Evolutionary conservation across 129 eudicot genomes (phyloP), one percentile per base, ranked within the genome.

Genomic region (Centrapalus pauciflorus): DNA sequence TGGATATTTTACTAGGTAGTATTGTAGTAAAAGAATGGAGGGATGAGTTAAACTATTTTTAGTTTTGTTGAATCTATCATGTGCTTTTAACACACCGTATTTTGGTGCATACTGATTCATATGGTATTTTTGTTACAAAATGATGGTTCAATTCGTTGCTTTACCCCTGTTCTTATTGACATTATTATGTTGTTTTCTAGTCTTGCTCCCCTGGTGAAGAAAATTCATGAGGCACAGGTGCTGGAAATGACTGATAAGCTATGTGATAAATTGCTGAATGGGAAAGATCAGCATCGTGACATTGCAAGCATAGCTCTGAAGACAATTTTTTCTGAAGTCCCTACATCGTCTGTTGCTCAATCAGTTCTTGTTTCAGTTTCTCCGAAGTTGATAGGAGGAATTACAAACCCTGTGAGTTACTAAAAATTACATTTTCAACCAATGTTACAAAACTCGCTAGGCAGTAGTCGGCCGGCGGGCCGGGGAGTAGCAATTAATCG

Each of bases 281-380:
- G 91, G 40, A 94, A 94, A 79, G 99, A 89, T 34, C 97, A 86
- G 71, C 85, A 94, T 77, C 97, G 90, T 8, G 97, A 94, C 64
- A 87, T 89, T 73, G 95, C 99, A 38, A 89, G 97, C 86, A 94
- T 94, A 67, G 99, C 99, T 58, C 66, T 94, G 79, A 94, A 89
- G 90, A 94, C 99, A 24, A 82, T 94, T 78, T 79, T 94, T 62
- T 78, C 94, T 56, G 97, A 94, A 84, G 90, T 94, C 37, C 95
- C 94, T 62, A 76, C 82, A 21, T 48, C 89, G 0, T 65, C 93
- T 41, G 85, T 78, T 56, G 97, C 90, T 25, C 88, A 84, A 70
- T 68, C 86, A 70, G 81, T 94, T 67, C 93, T 94, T 64, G 85
- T 82, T 58, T 86, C 97, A 24, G 83, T 89, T 61, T 74, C 90